These are phyloP conservation scores for Hortaea sp. DNA, from an alignment of 2,329 filamentous ascomycete genomes.

Conservation along the genomic window DNA sequence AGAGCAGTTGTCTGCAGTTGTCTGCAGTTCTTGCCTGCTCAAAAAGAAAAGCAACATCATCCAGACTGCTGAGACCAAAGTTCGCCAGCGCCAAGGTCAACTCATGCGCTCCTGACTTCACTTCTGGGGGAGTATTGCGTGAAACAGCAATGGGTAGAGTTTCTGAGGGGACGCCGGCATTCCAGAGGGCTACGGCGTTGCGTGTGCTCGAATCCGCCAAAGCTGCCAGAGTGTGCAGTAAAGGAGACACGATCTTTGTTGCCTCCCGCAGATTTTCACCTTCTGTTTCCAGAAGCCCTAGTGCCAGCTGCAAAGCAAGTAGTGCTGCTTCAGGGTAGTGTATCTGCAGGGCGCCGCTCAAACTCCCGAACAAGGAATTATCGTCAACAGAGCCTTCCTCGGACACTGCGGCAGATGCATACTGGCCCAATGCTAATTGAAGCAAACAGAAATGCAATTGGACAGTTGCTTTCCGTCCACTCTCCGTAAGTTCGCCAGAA, in stretches of 20 bases:
- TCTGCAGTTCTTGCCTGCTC: conserved; percentile 43
- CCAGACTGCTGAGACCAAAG: conserved; percentile 68
- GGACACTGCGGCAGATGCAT: not conserved
- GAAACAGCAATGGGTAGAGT: conserved; percentile 1
- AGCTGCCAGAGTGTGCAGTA: not conserved
- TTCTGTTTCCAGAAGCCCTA: not conserved
- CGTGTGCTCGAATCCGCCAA: conserved; percentile 6
- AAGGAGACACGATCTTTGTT: not conserved
- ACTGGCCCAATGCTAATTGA: not conserved
- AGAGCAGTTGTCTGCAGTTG: conserved; percentile 55
- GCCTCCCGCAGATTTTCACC: not conserved
- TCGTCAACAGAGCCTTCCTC: no score
- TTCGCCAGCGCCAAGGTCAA: conserved; percentile 51
- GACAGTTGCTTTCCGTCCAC: not conserved
- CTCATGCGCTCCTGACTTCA: conserved; percentile 5
- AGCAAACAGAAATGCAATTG: not conserved
- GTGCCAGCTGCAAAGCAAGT: not conserved
- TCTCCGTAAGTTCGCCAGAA: not conserved
- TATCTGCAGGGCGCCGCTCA: not conserved
- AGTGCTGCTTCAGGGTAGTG: not conserved
- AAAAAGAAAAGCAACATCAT: conserved; percentile 71
- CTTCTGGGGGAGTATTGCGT: not conserved
- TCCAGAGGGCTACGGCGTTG: conserved; percentile 16
- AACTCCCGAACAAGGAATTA: not conserved
- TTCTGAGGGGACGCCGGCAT: conserved; percentile 9